phyloP scores from a whole-genome alignment of 1,139 yeast genomes.

The Protomyces pachydermus region DNA sequence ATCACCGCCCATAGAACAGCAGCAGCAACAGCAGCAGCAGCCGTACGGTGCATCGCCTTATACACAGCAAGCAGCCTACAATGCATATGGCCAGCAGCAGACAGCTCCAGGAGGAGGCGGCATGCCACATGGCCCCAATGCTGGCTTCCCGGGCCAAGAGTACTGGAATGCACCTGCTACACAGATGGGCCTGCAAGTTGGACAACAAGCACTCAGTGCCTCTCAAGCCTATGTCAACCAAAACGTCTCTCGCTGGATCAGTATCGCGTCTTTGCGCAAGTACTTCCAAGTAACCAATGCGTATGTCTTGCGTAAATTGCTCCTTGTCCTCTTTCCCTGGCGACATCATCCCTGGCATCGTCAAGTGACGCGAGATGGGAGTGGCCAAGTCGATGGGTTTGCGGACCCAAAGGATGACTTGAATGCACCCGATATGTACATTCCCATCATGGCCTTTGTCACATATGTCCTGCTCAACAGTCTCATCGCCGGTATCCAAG shows the following conservation, averaged over 20 bases:
- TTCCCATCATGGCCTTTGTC: slow-evolving; percentile 87
- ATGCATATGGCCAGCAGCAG: slow-evolving; percentile 20
- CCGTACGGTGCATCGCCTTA: slow-evolving; percentile 28
- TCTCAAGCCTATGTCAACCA: slow-evolving; percentile 70
- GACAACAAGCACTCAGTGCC: slow-evolving; percentile 70
- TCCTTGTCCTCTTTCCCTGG: slow-evolving; percentile 79
- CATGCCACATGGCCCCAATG: background rate
- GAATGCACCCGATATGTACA: slow-evolving; percentile 94
- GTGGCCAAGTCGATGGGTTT: slow-evolving; percentile 47
- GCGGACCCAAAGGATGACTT: slow-evolving; percentile 76
- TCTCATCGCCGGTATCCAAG: slow-evolving; percentile 76
- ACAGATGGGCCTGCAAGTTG: slow-evolving; percentile 81
- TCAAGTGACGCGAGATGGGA: slow-evolving; percentile 25
- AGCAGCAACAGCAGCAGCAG: slow-evolving; percentile 22
- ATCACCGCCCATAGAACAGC: slow-evolving; percentile 35
- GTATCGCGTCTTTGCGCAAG: slow-evolving; percentile 54
- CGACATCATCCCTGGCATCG: slow-evolving; percentile 69
- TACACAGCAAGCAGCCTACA: slow-evolving; percentile 27
- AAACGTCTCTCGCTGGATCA: slow-evolving; percentile 47
- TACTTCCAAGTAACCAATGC: slow-evolving; percentile 89
- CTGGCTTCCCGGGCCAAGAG: slow-evolving; percentile 39
- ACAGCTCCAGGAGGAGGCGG: slow-evolving; percentile 27
- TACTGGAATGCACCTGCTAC: slow-evolving; percentile 71
- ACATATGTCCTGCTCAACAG: slow-evolving; percentile 86
- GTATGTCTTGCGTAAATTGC: slow-evolving; percentile 71